Percentiles rank a stretch among this genome's conserved stretches.
Evolutionary conservation across 495 filamentous ascomycete species (phyloP).

Genomic region (Daldinia decipiens): DNA sequence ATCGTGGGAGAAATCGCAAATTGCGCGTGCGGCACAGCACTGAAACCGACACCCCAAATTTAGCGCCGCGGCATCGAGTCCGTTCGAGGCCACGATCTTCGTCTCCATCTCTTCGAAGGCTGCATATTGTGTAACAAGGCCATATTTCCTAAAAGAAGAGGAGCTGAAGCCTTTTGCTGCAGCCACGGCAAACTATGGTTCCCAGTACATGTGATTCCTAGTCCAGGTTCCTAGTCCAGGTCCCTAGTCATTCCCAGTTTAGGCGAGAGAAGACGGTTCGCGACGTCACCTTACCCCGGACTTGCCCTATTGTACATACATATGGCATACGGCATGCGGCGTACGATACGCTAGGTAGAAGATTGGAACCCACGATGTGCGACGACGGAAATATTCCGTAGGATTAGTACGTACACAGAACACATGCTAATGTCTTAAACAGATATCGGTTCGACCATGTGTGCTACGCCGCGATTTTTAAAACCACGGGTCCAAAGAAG

Average conservation of each 20-base stretch:
- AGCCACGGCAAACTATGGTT: constrained; percentile 1
- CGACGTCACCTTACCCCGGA: constrained; percentile 14
- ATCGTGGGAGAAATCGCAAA: constrained; percentile 17
- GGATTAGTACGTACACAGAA: background rate
- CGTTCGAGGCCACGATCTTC: constrained; percentile 40
- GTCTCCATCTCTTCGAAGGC: constrained; percentile 19
- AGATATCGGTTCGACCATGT: background rate
- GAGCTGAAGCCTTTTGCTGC: constrained; percentile 11
- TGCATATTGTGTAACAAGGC: constrained; percentile 33
- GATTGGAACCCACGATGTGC: background rate
- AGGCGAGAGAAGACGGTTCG: constrained; percentile 1
- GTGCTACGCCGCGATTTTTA: constrained; percentile 3
- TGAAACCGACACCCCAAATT: constrained; percentile 20
- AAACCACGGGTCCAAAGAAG: constrained; percentile 1
- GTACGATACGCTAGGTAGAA: background rate
- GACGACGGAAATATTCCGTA: constrained; percentile 5
- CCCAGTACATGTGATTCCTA: background rate
- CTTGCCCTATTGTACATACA: background rate
- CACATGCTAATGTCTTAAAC: background rate
- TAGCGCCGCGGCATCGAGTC: constrained; percentile 40
- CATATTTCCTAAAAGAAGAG: constrained; percentile 15
- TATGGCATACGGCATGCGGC: background rate
- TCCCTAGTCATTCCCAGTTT: background rate
- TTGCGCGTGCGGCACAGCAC: constrained; percentile 42
- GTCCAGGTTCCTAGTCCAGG: too few relatives aligned